A percentile compares a stretch with the other conserved stretches of the same genome.
Evolutionary conservation across 352 stramenopile genomes (phyloP).

Genomic region (Phytophthora sansomeana): DNA sequence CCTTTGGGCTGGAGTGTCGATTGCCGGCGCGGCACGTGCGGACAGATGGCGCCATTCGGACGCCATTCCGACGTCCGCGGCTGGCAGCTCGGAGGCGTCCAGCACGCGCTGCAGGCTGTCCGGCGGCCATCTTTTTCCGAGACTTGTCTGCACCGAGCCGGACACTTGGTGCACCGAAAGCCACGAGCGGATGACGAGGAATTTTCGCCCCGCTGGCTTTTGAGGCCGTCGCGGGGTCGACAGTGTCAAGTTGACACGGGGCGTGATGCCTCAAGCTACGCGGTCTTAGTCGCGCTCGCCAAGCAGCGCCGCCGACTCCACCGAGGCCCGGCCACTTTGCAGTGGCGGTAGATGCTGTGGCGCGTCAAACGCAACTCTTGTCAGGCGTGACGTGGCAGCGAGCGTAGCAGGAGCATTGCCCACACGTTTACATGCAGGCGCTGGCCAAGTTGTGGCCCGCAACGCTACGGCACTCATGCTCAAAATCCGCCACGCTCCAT

Average conservation of each 20-base stretch:
- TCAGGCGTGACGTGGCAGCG: conserved; percentile 33
- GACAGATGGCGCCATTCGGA: conserved; percentile 27
- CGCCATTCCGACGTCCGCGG: conserved; percentile 22
- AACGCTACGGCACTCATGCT: conserved; percentile 21
- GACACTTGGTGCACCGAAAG: conserved; percentile 35
- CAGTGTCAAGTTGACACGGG: conserved; percentile 3
- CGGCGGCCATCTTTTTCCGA: conserved; percentile 1
- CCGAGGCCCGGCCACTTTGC: too few species aligned
- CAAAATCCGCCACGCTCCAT: conserved; percentile 34
- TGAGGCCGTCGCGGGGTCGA: conserved; percentile 25
- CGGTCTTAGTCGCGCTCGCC: conserved; percentile 24
- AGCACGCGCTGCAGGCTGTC: conserved; percentile 12
- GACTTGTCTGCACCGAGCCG: conserved; percentile 28
- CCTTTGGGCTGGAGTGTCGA: conserved; percentile 24
- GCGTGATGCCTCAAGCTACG: conserved; percentile 22
- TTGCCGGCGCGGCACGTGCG: conserved; percentile 32
- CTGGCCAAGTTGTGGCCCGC: conserved; percentile 15
- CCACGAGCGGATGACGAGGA: conserved; percentile 40
- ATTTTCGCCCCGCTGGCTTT: conserved; percentile 38
- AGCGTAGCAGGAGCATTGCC: conserved; percentile 23
- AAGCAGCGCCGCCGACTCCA: not conserved
- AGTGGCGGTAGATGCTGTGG: not conserved
- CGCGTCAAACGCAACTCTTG: conserved; percentile 23
- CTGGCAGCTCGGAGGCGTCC: conserved; percentile 28
- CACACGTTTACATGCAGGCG: conserved; percentile 1